Evolutionary conservation across 495 filamentous ascomycete species (phyloP).

Genomic region (Trichocladium uniseriatum): DNA sequence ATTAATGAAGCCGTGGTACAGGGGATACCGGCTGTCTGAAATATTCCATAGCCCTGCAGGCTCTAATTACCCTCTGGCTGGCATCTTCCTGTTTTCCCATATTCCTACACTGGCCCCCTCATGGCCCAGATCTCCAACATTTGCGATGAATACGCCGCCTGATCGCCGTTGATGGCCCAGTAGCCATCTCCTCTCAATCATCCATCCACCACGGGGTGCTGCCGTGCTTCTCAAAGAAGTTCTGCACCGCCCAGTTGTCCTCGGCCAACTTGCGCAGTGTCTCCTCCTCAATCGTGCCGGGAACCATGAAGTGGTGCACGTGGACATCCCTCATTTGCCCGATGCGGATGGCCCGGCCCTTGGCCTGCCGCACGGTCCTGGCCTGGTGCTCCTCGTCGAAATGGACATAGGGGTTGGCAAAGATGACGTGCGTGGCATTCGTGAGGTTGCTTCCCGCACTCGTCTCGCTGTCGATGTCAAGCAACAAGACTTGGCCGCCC

Average conservation of each 20-base stretch:
- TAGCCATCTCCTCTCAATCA: background rate
- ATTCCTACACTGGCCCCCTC: too few species aligned
- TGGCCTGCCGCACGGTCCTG: slow-evolving; percentile 57
- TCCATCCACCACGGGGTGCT: slow-evolving; percentile 9
- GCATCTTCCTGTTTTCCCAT: too few species aligned
- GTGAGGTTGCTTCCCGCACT: slow-evolving; percentile 67
- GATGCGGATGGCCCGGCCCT: slow-evolving; percentile 57
- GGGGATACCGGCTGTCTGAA: background rate
- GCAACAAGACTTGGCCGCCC: slow-evolving; percentile 46
- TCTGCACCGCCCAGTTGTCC: background rate
- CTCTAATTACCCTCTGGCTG: too few species aligned
- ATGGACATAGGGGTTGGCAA: slow-evolving; percentile 51
- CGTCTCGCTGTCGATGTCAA: slow-evolving; percentile 54
- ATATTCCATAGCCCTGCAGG: too few species aligned
- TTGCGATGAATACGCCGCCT: too few species aligned
- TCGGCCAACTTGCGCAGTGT: slow-evolving; percentile 39
- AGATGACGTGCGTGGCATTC: slow-evolving; percentile 69
- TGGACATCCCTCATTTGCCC: slow-evolving; percentile 59
- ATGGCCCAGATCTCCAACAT: too few species aligned
- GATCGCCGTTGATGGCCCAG: too few species aligned
- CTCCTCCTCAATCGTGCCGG: slow-evolving; percentile 60
- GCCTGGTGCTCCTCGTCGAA: slow-evolving; percentile 49
- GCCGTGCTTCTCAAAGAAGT: background rate
- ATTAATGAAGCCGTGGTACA: background rate
- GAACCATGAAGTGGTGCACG: slow-evolving; percentile 58